Evolutionary conservation across 2,329 filamentous ascomycete genomes (phyloP).

Genomic region (Sarocladiaceae sp.): DNA sequence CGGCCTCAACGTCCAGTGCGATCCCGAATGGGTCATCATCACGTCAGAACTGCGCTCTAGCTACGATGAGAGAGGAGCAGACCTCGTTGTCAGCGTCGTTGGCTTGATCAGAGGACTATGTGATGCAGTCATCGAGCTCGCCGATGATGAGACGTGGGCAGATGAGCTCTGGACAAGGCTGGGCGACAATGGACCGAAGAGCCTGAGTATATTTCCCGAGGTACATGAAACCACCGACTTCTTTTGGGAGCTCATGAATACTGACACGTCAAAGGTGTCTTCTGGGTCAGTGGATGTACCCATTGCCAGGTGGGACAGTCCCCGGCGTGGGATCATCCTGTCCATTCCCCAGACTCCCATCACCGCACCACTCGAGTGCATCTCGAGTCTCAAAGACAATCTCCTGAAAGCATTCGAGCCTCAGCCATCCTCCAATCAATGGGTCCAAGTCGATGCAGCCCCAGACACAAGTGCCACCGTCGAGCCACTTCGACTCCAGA

Average conservation of each 20-base stretch:
- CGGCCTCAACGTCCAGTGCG: neutral
- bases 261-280: neutral
- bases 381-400: neutral
- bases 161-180: neutral
- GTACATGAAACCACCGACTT: neutral
- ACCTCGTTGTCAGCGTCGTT: neutral
- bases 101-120: neutral
- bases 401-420: neutral
- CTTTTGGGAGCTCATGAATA: neutral
- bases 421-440: neutral
- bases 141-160: slow-evolving; percentile 1
- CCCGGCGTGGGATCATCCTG: neutral
- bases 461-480: slow-evolving; percentile 1
- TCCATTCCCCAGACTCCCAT: neutral
- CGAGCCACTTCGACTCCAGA: no score
- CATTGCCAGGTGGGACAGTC: neutral
- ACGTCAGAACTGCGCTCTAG: neutral
- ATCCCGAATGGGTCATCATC: slow-evolving; percentile 3
- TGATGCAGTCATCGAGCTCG: slow-evolving; percentile 4
- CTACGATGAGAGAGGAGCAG: slow-evolving; percentile 4
- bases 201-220: slow-evolving; percentile 1
- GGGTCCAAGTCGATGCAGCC: neutral
- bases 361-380: slow-evolving; percentile 3
- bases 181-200: neutral
- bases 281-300: neutral